phyloP scores from a whole-genome alignment of 2,329 filamentous ascomycete genomes.

The Penicillium sp. region DNA sequence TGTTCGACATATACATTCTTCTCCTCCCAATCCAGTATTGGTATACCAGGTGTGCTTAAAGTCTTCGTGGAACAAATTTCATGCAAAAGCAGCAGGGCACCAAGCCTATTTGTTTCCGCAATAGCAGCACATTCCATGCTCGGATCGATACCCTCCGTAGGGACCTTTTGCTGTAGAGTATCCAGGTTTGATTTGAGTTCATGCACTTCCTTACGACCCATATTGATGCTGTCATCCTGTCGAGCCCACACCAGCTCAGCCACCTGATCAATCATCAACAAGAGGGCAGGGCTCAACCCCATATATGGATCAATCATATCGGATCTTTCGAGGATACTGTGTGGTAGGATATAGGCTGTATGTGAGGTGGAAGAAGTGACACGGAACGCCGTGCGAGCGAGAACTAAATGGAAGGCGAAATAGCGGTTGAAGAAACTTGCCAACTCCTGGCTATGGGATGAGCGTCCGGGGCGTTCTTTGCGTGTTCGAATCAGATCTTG shows the following conservation, averaged over 20 bases:
- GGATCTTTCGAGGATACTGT: slow-evolving; percentile 14
- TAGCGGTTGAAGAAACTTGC: slow-evolving; percentile 27
- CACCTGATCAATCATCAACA: slow-evolving; percentile 24
- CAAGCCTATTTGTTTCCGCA: slow-evolving; percentile 24
- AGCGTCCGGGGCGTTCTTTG: slow-evolving; percentile 15
- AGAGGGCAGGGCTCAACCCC: slow-evolving; percentile 25
- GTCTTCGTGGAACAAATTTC: too few species aligned
- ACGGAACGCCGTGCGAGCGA: slow-evolving; percentile 26
- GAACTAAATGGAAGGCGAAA: slow-evolving; percentile 29
- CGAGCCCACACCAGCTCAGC: slow-evolving; percentile 20
- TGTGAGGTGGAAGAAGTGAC: slow-evolving; percentile 7
- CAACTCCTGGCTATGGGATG: slow-evolving; percentile 18
- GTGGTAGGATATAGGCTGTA: slow-evolving; percentile 4
- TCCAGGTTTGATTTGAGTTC: slow-evolving; percentile 7
- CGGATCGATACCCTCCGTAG: slow-evolving; percentile 6
- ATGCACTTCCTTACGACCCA: not conserved
- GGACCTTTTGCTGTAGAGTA: slow-evolving; percentile 14
- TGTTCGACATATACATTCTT: too few species aligned
- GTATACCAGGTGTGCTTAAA: too few species aligned
- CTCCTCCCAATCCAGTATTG: too few species aligned
- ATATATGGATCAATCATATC: slow-evolving; percentile 27
- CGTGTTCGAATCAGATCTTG: slow-evolving; percentile 18
- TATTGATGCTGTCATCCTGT: not conserved
- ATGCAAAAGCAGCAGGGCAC: too few species aligned
- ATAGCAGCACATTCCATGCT: slow-evolving; percentile 21